Percentiles rank a stretch among this genome's conserved stretches.
Evolutionary conservation across 352 stramenopile genomes (phyloP).

Genomic region (Phytopythium ostracodes): DNA sequence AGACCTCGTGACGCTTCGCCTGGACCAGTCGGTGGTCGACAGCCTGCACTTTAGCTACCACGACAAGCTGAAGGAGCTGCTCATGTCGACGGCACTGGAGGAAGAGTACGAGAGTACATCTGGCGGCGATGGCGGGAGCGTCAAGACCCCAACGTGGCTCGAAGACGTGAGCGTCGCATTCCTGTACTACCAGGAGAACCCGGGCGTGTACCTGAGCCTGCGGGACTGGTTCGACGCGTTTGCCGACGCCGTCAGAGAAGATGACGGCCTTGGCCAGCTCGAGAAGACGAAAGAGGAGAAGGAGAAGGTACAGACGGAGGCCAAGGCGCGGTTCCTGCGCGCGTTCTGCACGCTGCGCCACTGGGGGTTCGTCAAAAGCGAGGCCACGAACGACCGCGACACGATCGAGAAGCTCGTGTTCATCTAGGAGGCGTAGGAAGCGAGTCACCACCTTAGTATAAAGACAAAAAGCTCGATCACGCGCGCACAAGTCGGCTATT

Average conservation of each 20-base stretch:
- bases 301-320: conserved; percentile 14
- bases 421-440: conserved; percentile 44
- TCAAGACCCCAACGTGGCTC: conserved; percentile 28
- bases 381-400: conserved; percentile 33
- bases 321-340: conserved; percentile 66
- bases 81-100: conserved; percentile 38
- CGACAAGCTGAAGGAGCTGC: conserved; percentile 41
- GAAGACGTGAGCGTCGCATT: conserved; percentile 64
- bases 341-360: conserved; percentile 63
- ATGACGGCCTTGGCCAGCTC: background rate
- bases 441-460: too few relatives aligned
- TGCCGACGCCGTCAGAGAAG: conserved; percentile 28
- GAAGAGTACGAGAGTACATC: conserved; percentile 2
- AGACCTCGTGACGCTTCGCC: conserved; percentile 15
- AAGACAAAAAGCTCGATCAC: too few relatives aligned
- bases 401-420: conserved; percentile 80
- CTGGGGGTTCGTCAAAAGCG: conserved; percentile 62
- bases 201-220: conserved; percentile 53
- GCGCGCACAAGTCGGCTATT: background rate
- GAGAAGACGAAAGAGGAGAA: conserved; percentile 17
- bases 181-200: conserved; percentile 67
- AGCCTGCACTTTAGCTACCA: conserved; percentile 48
- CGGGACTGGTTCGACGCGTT: conserved; percentile 71
- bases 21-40: conserved; percentile 26
- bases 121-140: background rate